These are phyloP conservation scores for Ananas comosus DNA, from an alignment of 176 grass and related monocot species.

Conservation along the genomic window DNA sequence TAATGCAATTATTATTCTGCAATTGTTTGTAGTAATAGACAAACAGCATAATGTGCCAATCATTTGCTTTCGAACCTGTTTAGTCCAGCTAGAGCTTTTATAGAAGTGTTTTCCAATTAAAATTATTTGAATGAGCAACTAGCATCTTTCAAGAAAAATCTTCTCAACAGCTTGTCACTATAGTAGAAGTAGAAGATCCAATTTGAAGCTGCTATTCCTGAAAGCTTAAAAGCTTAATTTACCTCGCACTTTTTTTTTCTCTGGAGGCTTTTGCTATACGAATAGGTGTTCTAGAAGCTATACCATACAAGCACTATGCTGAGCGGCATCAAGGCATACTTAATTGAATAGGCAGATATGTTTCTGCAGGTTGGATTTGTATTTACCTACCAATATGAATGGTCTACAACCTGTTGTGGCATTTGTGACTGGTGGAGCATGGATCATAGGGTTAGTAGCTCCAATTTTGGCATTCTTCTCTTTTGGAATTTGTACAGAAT, in stretches of 20 bases:
- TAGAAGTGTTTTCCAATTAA: background rate
- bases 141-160: too few relatives aligned
- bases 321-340: background rate
- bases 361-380: constrained; percentile 73
- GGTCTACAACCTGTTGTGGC: constrained; percentile 51
- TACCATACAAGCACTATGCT: background rate
- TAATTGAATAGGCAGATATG: background rate
- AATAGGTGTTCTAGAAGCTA: too few relatives aligned
- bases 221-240: too few relatives aligned
- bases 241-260: background rate
- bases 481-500: background rate
- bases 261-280: constrained; percentile 6
- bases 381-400: constrained; percentile 47
- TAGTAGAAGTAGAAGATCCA: background rate
- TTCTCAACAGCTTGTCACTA: too few relatives aligned
- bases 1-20: background rate
- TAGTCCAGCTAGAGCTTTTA: background rate
- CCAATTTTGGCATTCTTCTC: constrained; percentile 1
- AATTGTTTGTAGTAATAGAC: background rate
- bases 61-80: background rate
- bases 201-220: background rate
- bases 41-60: background rate
- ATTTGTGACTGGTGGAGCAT: constrained; percentile 88
- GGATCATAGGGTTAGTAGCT: constrained; percentile 93
- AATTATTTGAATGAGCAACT: too few relatives aligned